Conservation (phyloP, 176 grass and related monocot species). For the Hyparrhenia diplandra region DNA sequence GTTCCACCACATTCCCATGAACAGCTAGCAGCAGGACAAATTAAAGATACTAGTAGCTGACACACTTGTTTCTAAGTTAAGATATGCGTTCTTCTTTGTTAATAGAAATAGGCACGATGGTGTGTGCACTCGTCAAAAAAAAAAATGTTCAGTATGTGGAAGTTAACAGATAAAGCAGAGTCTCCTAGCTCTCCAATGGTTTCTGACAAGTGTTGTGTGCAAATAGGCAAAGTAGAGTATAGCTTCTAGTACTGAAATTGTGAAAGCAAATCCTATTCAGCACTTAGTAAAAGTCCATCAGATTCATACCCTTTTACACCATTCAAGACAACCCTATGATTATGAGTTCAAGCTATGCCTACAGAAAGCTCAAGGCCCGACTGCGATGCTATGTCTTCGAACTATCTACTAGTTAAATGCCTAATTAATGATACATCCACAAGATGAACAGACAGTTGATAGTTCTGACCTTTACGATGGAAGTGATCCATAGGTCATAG, state of each 20-base stretch:
- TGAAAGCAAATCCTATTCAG: background rate
- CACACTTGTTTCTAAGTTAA: background rate
- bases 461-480: conserved; percentile 28
- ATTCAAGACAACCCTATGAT: too few relatives aligned
- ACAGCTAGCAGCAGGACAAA: background rate
- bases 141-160: background rate
- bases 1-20: background rate
- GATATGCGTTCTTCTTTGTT: background rate
- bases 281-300: too few relatives aligned
- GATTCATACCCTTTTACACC: too few relatives aligned
- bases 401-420: background rate
- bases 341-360: background rate
- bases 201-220: background rate
- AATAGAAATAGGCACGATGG: background rate
- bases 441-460: background rate
- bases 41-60: background rate
- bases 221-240: background rate
- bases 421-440: background rate
- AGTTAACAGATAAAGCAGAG: background rate
- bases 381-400: background rate
- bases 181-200: background rate
- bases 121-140: background rate
- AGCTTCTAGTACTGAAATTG: background rate
- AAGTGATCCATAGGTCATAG: background rate
- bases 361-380: background rate